These are phyloP conservation scores for Berberis thunbergii DNA, from an alignment of 164 flowering plant genomes.

Conservation along the genomic window DNA sequence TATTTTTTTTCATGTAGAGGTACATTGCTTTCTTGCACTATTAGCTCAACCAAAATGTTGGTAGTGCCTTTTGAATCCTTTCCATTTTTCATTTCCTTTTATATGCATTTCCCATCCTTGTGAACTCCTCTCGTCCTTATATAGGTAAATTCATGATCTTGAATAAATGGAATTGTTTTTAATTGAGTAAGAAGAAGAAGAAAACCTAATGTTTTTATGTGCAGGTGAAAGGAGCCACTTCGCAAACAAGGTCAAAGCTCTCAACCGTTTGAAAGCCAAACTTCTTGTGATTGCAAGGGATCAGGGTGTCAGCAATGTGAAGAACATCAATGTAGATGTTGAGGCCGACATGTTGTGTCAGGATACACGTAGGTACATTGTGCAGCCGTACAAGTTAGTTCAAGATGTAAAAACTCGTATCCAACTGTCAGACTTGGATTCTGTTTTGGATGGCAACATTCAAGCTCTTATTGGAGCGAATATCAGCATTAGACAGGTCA, in stretches of 20 bases:
- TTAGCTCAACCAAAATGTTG: too few species aligned
- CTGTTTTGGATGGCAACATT: constrained; percentile 72
- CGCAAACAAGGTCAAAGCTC: constrained; percentile 75
- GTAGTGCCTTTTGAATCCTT: too few species aligned
- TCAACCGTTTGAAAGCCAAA: constrained; percentile 70
- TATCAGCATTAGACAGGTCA: constrained; percentile 42
- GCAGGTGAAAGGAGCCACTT: constrained; percentile 81
- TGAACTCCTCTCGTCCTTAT: too few species aligned
- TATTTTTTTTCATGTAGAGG: too few species aligned
- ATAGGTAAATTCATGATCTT: neutral
- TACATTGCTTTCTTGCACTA: too few species aligned
- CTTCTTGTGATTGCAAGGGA: constrained; percentile 45
- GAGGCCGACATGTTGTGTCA: constrained; percentile 25
- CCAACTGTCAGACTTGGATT: constrained; percentile 46
- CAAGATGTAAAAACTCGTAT: constrained; percentile 70
- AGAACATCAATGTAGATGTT: constrained; percentile 31
- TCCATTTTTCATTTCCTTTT: too few species aligned
- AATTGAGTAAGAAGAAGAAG: too few species aligned
- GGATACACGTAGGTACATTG: constrained; percentile 54
- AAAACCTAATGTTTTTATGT: neutral
- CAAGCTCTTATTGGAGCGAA: constrained; percentile 71
- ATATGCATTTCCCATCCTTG: too few species aligned
- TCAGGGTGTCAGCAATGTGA: constrained; percentile 39
- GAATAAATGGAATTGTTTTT: neutral
- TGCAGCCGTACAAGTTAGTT: constrained; percentile 59